Conservation (phyloP, 1,284 basidiomycete genomes). For the Cryptococcus depauperatus region DNA sequence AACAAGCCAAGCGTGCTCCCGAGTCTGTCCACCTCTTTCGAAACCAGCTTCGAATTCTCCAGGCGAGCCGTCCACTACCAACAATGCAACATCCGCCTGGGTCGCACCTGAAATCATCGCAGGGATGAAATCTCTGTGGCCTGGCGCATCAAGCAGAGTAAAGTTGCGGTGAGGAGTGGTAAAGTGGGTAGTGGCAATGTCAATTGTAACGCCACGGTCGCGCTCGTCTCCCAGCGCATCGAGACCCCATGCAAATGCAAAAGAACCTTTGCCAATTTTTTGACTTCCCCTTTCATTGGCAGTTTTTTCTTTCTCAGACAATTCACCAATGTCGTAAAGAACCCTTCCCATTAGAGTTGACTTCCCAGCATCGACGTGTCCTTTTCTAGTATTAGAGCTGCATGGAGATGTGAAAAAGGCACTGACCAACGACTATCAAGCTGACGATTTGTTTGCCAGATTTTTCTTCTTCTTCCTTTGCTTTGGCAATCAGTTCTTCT, state of each 20-base stretch:
- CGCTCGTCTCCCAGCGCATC: conserved; percentile 90
- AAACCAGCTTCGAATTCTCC: conserved; percentile 97
- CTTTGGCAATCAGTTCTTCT: conserved; percentile 81
- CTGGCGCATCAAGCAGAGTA: conserved; percentile 91
- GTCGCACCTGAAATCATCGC: conserved; percentile 99
- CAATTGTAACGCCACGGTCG: conserved; percentile 94
- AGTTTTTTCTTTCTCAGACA: conserved; percentile 75
- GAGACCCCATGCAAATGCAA: conserved; percentile 96
- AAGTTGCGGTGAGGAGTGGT: conserved; percentile 68
- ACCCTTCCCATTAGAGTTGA: conserved; percentile 94
- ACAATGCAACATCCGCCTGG: conserved; percentile 88
- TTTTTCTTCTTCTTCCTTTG: conserved; percentile 53
- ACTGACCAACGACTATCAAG: conserved; percentile 84
- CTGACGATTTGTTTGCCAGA: conserved; percentile 65
- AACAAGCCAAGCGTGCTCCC: conserved; percentile 88
- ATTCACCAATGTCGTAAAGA: conserved; percentile 78
- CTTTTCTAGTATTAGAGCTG: conserved; percentile 46
- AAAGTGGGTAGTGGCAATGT: conserved; percentile 80
- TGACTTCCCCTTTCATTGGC: conserved; percentile 86
- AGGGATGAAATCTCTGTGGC: conserved; percentile 94
- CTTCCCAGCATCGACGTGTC: conserved; percentile 98
- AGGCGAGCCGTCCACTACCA: conserved; percentile 84
- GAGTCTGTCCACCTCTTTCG: conserved; percentile 87
- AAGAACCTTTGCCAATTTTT: conserved; percentile 86
- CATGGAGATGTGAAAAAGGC: no score